These are phyloP conservation scores for Ciborinia camelliae DNA, from an alignment of 2,329 filamentous ascomycete genomes.

Conservation along the genomic window DNA sequence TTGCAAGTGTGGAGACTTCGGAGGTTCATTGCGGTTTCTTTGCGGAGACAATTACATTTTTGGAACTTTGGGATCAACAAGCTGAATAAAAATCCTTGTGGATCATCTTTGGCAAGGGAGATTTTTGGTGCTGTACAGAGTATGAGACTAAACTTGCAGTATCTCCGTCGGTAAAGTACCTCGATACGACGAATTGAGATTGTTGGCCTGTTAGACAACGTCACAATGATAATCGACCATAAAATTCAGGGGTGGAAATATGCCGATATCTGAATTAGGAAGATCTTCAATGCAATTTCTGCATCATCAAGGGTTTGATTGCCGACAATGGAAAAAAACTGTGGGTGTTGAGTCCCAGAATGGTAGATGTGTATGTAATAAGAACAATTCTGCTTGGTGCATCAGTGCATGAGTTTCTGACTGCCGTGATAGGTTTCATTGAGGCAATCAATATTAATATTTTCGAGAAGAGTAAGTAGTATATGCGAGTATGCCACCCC, in stretches of 20 bases:
- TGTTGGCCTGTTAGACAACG: constrained; percentile 6
- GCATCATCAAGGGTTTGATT: constrained; percentile 1
- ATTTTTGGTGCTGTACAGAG: background rate
- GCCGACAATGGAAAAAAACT: constrained; percentile 13
- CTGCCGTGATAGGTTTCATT: constrained; percentile 10
- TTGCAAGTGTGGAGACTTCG: background rate
- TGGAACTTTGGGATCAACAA: background rate
- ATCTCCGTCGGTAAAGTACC: constrained; percentile 15
- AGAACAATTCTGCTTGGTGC: constrained; percentile 6
- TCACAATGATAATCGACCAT: constrained; percentile 7
- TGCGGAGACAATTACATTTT: background rate
- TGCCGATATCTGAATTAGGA: constrained; percentile 17
- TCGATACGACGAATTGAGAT: constrained; percentile 13
- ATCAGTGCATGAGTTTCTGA: constrained; percentile 6
- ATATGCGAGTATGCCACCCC: background rate
- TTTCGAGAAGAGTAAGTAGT: background rate
- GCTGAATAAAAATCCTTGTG: constrained; percentile 8
- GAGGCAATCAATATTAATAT: background rate
- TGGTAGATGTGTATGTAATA: background rate
- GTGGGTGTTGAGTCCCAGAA: constrained; percentile 5
- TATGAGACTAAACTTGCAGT: constrained; percentile 7
- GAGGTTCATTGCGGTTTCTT: background rate
- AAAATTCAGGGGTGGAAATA: constrained; percentile 1
- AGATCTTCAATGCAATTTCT: constrained; percentile 20
- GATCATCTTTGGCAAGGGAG: constrained; percentile 2